Conservation (phyloP, 179 eudicot genomes). For the Silene noctiflora region DNA sequence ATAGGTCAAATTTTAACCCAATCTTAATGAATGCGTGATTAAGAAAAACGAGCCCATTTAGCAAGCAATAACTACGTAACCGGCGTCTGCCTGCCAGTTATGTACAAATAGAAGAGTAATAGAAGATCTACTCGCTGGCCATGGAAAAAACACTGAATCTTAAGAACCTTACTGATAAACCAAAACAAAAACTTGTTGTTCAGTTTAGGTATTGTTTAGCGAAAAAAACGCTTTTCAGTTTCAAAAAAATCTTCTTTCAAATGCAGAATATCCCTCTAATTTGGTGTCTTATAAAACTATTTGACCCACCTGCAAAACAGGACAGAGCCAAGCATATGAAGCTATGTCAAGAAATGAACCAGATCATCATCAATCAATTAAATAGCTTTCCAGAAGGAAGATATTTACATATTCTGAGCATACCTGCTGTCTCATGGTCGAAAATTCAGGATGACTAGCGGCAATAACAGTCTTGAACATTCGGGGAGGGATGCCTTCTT, state of each 20-base stretch:
- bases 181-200: no score
- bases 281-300: background rate
- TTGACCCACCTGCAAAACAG: background rate
- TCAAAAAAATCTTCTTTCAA: no score
- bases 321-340: background rate
- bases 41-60: background rate
- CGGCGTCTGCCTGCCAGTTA: background rate
- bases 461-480: constrained; percentile 98
- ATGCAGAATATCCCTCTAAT: background rate
- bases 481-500: constrained; percentile 90
- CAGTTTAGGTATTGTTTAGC: background rate
- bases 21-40: background rate
- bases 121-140: background rate
- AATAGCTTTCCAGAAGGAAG: background rate
- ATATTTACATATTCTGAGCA: background rate
- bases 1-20: background rate
- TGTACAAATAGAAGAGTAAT: background rate
- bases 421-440: constrained; percentile 98
- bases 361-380: background rate
- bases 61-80: background rate
- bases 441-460: constrained; percentile 97
- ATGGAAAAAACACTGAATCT: background rate
- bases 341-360: constrained; percentile 3
- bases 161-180: background rate
- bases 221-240: background rate